Evolutionary conservation across 345 rosid genomes (phyloP), one percentile per base, ranked within the genome.

Genomic region (Aegle marmelos): DNA sequence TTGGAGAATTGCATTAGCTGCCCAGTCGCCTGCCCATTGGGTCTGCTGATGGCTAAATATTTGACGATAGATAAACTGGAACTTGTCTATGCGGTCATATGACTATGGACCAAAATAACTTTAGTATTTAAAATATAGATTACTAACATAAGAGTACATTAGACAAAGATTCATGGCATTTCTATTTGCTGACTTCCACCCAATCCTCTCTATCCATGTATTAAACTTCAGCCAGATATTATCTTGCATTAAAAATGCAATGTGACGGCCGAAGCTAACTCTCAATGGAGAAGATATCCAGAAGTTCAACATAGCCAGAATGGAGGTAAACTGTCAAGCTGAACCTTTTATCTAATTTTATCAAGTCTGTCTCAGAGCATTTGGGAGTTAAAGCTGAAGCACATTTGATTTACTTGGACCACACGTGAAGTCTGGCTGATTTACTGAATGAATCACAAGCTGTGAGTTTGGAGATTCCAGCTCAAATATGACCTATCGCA

Each of bases 401-500:
- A 81, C 67, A 5, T 74, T 87, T 33, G 61, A 78, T 72, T 54
- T 81, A 53, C 86, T 84, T 34, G 87, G 77, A 76, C 93, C 83
- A 68, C 97, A 94, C 3, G 84, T 76, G 84, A 92, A 94, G 68
- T 89, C 90, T 79, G 89, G 81, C 39, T 66, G 77, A 77, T 88
- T 85, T 7, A 90, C 91, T 0, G 91, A 82, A 27, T 90, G 84
- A 45, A 92, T 69, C 41, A 68, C 70, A 45, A 92, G 91, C 80
- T 86, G 81, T 0, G 85, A 58, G 53, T 82, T 81, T 17, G 90
- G 90, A 59, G 92, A 87, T 85, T 92, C 97, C 71, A 92, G 30
- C 88, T 92, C 98, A 13, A 95, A 87, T 61, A 92, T 72, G 66
- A 87, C 93, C 99, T 93, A 84, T 70, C 24, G 50, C 63, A 70